Percentiles rank a stretch among this genome's conserved stretches.
phyloP scores from a whole-genome alignment of 441 rosid species.

The Croton laevigatus region DNA sequence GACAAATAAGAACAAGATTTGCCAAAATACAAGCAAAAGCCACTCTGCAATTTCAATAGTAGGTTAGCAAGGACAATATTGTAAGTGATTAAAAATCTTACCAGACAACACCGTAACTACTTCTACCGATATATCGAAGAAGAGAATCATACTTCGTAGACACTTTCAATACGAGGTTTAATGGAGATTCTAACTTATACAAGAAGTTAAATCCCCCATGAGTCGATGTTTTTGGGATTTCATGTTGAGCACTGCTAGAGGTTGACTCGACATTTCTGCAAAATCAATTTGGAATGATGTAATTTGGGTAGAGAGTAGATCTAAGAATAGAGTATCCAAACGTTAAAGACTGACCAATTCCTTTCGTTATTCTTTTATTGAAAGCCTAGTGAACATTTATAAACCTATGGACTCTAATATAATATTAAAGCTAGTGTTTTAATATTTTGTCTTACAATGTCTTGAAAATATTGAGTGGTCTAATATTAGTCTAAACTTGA shows the following conservation, averaged over 20 bases:
- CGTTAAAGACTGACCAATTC: no score
- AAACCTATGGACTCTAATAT: no score
- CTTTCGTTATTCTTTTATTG: no score
- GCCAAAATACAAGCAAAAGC: not conserved
- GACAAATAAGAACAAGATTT: conserved; percentile 3
- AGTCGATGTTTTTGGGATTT: conserved; percentile 61
- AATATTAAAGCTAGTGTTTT: no score
- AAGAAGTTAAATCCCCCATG: conserved; percentile 80
- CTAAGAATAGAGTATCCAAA: no score
- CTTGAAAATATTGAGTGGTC: no score
- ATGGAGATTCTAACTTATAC: conserved; percentile 74
- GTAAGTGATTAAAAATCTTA: conserved; percentile 20
- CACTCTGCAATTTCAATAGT: not conserved
- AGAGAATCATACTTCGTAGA: conserved; percentile 76
- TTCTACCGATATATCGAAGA: conserved; percentile 89
- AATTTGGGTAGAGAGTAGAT: no score
- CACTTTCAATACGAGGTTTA: conserved; percentile 80
- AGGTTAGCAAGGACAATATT: not conserved
- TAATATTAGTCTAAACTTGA: no score
- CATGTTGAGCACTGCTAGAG: conserved; percentile 46
- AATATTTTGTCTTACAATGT: no score
- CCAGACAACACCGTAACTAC: conserved; percentile 84
- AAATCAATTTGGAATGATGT: no score
- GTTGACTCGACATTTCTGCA: no score
- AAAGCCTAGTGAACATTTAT: no score